Conservation (phyloP, 495 filamentous ascomycete species). For the Thozetella sp. region DNA sequence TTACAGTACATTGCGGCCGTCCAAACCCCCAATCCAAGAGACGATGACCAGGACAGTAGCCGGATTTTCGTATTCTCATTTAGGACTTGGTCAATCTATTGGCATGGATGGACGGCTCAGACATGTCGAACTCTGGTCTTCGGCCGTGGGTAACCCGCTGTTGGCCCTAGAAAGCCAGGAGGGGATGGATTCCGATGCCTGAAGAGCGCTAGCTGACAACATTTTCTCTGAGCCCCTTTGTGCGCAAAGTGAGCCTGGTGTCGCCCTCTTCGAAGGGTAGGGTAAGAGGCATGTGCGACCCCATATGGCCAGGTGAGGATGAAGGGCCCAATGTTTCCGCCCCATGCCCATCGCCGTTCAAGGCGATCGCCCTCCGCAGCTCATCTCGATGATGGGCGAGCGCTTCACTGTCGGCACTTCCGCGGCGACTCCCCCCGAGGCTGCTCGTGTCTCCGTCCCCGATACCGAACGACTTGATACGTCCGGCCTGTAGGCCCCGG, state of each 20-base stretch:
- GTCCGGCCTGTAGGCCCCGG: conserved; percentile 58
- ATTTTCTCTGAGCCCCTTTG: conserved; percentile 49
- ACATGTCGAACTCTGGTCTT: no score
- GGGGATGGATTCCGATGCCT: no score
- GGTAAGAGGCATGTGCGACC: conserved; percentile 1
- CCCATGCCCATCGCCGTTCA: conserved; percentile 13
- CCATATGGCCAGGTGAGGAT: no score
- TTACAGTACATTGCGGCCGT: no score
- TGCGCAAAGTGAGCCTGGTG: conserved; percentile 40
- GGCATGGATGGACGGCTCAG: no score
- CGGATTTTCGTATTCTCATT: no score
- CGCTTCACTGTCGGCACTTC: conserved; percentile 47
- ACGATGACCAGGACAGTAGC: no score
- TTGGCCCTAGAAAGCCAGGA: no score
- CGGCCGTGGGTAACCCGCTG: no score
- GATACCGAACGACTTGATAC: conserved; percentile 24
- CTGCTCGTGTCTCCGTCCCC: conserved; percentile 34
- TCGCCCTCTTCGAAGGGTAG: conserved; percentile 40
- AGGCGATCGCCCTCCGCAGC: conserved; percentile 28
- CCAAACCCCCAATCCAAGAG: no score
- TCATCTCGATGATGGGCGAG: conserved; percentile 34
- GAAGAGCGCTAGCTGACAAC: conserved; percentile 18
- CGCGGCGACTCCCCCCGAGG: conserved; percentile 42
- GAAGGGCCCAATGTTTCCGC: no score
- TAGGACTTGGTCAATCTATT: no score